Conservation (phyloP, 768 basidiomycete species). For the Russula ochroleuca region DNA sequence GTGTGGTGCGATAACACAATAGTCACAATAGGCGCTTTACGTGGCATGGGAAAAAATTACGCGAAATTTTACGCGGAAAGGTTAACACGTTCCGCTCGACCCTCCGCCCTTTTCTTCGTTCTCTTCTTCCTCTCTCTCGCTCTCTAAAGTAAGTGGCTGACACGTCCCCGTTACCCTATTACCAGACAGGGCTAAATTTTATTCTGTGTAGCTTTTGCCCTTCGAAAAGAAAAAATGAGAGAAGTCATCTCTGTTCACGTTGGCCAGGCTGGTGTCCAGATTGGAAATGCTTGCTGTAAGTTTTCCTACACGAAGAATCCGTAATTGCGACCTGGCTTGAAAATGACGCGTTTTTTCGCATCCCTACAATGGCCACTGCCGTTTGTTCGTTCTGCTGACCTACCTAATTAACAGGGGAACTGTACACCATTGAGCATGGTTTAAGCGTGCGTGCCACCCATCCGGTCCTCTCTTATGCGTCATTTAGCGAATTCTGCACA, state of each 20-base stretch:
- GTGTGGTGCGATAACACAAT: background rate
- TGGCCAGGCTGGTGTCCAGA: constrained; percentile 97
- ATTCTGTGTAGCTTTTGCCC: constrained; percentile 17
- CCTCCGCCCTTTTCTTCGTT: constrained; percentile 39
- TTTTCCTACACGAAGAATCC: constrained; percentile 30
- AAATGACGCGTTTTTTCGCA: constrained; percentile 9
- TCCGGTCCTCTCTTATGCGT: constrained; percentile 13
- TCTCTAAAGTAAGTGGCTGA: constrained; percentile 27
- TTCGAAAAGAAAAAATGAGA: constrained; percentile 54
- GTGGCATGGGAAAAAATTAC: constrained; percentile 20
- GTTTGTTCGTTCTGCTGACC: constrained; percentile 1
- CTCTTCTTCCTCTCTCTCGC: constrained; percentile 36
- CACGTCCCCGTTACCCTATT: constrained; percentile 19
- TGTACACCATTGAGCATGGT: constrained; percentile 98
- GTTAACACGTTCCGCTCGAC: constrained; percentile 31
- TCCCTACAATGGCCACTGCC: background rate
- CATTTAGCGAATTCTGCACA: constrained; percentile 37
- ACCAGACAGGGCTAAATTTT: background rate
- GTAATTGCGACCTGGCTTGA: constrained; percentile 26
- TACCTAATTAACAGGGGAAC: constrained; percentile 65
- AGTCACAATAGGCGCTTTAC: background rate
- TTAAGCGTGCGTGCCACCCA: constrained; percentile 66
- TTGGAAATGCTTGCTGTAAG: constrained; percentile 98
- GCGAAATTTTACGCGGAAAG: constrained; percentile 18
- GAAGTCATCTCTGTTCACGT: constrained; percentile 99